A percentile compares a stretch with the other conserved stretches of the same genome.
phyloP scores from a whole-genome alignment of 768 basidiomycete genomes.

The Podaxis sp. region DNA sequence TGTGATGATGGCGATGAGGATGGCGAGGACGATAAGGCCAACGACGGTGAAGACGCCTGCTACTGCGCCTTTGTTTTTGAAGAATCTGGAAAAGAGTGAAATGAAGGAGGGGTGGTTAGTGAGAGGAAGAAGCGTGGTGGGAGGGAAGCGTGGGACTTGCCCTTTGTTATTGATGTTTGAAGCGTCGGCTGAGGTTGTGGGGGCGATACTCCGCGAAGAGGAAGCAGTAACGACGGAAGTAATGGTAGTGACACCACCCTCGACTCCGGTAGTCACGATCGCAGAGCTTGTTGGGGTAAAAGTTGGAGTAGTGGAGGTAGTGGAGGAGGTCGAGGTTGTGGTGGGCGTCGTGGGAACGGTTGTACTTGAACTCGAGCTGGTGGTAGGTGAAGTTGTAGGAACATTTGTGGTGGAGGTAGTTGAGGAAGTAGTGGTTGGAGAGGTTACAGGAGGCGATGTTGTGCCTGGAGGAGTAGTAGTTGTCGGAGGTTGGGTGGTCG shows the following conservation, averaged over 20 bases:
- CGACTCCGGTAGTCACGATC: not conserved
- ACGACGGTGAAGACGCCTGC: slow-evolving; percentile 70
- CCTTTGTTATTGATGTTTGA: not conserved
- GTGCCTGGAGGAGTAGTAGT: not conserved
- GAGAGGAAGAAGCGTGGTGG: not conserved
- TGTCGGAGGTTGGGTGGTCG: not conserved
- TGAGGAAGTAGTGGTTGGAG: not conserved
- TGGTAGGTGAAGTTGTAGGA: not conserved
- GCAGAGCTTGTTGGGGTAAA: slow-evolving; percentile 4
- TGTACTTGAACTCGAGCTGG: slow-evolving; percentile 8
- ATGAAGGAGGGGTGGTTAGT: slow-evolving; percentile 5
- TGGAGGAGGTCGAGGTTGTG: slow-evolving; percentile 8
- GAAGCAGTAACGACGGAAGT: slow-evolving; percentile 17
- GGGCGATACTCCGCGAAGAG: slow-evolving; percentile 1
- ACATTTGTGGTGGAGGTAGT: not conserved
- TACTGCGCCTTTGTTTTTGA: slow-evolving; percentile 67
- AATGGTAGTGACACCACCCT: slow-evolving; percentile 14
- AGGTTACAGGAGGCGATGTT: not conserved
- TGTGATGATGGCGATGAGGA: slow-evolving; percentile 46
- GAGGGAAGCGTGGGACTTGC: slow-evolving; percentile 7
- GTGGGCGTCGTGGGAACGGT: slow-evolving; percentile 5
- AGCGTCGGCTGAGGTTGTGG: not conserved
- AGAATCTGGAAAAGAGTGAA: slow-evolving; percentile 43
- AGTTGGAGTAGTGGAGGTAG: slow-evolving; percentile 13
- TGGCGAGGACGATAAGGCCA: slow-evolving; percentile 51